Base-by-base conservation (phyloP, 73 alveolate genomes). In the Tetrahymena thermophila region DNA sequence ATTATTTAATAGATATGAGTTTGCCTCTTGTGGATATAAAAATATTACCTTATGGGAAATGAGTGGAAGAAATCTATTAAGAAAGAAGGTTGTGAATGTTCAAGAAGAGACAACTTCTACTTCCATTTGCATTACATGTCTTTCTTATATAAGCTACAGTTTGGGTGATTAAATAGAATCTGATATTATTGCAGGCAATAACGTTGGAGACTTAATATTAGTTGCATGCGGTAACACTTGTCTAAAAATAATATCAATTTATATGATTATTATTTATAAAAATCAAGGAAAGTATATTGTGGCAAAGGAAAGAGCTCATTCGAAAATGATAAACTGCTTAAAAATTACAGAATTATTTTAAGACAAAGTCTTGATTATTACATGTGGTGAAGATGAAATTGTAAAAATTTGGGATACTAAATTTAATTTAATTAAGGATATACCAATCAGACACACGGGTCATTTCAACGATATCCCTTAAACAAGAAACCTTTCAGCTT, bases 311-410 rank as follows among this genome's bases (percentile, higher is more conserved):
- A 96, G 98, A 95, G 99, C 99, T 85, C 99, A 98, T 94, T 97
- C 97, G 23, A 98, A 99, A 19, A 96, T 98, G 56, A 98, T 98
- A n/a, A 98, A 98, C 95, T 97, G 99, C 94, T 57, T 98, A 21
- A 98, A 96, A 95, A 98, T 97, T 56, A 97, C 99, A 11, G 98
- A 98, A 58, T 44, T 85, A 40, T 50, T 95, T 10, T 94, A 94
- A 35, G 97, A 95, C 89, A 95, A 96, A 34, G 97, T 97, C 6
- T 95, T 93, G 55, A 96, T 98, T 28, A 93, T 98, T 25, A 98
- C 99, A 5, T 96, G 99, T 35, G 99, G 99, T 93, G 99, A 98
- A 96, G 99, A 98, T 96, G 99, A 99, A 23, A 94, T 96, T 34
- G 96, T 98, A 13, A 98, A 98, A 95, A 97, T 98, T 42, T 98